Percentiles rank a stretch among this genome's conserved stretches.
Evolutionary conservation across 441 rosid genomes (phyloP).

Genomic region (Rhodomyrtus psidioides): DNA sequence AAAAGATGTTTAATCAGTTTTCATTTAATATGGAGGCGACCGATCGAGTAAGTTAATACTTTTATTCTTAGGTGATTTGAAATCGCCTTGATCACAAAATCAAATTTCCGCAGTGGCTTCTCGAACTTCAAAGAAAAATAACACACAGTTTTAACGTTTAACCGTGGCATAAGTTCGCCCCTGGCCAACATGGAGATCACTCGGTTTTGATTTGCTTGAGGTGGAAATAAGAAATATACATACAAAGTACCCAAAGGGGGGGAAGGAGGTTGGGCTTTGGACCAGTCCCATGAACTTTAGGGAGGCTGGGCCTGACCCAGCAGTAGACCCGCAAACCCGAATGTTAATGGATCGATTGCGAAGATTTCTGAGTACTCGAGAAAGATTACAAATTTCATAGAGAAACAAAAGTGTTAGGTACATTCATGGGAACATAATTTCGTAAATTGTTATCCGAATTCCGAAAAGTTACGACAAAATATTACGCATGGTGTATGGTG

Average conservation of each 20-base stretch:
- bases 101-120: rapidly evolving
- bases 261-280: not conserved
- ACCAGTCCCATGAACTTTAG: not conserved
- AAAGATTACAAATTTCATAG: not conserved
- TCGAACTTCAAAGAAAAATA: rapidly evolving
- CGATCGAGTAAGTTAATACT: not conserved
- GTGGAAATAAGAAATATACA: not conserved
- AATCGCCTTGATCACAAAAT: not conserved
- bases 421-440: not conserved
- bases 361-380: not conserved
- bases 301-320: not conserved
- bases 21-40: rapidly evolving
- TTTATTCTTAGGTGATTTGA: not conserved
- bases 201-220: not conserved
- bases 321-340: not conserved
- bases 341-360: not conserved
- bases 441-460: not conserved
- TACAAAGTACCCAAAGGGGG: not conserved
- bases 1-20: not conserved
- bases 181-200: not conserved
- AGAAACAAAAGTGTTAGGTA: not conserved
- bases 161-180: not conserved
- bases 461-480: not conserved
- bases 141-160: not conserved
- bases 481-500: rapidly evolving